Percentiles rank a stretch among this genome's conserved stretches.
Evolutionary conservation across 176 grass and related monocot species (phyloP).

Genomic region (Tuctoria greenei): DNA sequence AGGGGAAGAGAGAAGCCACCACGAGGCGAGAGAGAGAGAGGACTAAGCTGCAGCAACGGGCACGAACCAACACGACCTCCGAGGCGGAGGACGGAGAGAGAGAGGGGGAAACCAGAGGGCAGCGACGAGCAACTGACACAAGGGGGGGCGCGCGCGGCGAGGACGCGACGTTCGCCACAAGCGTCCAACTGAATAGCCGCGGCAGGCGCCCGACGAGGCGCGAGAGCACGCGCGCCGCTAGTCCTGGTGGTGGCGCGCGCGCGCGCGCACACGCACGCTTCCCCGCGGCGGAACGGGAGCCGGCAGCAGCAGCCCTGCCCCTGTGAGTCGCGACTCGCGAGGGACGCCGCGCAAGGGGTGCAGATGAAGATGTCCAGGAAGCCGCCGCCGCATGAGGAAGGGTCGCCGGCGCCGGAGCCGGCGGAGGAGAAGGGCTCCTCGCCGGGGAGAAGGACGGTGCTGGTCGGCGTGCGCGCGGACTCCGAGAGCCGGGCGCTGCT

Average conservation of each 20-base stretch:
- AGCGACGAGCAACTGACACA: slow-evolving; percentile 27
- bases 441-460: slow-evolving; percentile 54
- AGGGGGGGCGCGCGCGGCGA: slow-evolving; percentile 10
- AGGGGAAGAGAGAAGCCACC: background rate
- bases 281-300: no score
- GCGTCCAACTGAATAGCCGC: slow-evolving; percentile 9
- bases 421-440: slow-evolving; percentile 11
- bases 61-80: slow-evolving; percentile 29
- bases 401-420: background rate
- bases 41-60: background rate
- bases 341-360: background rate
- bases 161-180: slow-evolving; percentile 31
- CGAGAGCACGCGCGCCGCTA: background rate
- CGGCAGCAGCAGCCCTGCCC: background rate
- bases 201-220: background rate
- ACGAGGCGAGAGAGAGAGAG: background rate
- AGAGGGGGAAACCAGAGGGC: background rate
- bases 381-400: background rate
- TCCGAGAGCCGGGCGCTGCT: slow-evolving; percentile 76
- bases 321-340: background rate
- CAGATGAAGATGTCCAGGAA: slow-evolving; percentile 49
- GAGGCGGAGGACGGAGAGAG: background rate
- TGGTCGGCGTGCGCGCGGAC: slow-evolving; percentile 75
- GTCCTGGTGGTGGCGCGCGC: slow-evolving; percentile 15
- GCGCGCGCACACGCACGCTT: no score